Evolutionary conservation across 805 yeast species (phyloP).

Genomic region (Teunomyces panamensis): DNA sequence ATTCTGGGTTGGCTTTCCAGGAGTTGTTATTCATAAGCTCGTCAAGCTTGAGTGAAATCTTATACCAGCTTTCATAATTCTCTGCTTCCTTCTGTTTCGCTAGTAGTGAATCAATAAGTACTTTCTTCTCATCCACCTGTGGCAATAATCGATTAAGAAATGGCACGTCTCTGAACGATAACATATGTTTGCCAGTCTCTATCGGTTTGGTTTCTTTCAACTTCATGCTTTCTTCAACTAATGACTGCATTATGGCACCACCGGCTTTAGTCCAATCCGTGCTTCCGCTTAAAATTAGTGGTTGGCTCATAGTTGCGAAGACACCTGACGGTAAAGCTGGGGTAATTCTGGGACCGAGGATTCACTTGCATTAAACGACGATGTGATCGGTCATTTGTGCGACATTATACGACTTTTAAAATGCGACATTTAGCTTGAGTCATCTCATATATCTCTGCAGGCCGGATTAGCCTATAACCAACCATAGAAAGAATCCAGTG

Average conservation of each 20-base stretch:
- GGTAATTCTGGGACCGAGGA: conserved; percentile 3
- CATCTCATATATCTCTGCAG: not conserved
- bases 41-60: conserved; percentile 62
- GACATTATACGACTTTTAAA: not conserved
- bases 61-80: conserved; percentile 63
- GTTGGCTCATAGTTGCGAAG: not conserved
- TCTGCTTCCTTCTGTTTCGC: conserved; percentile 34
- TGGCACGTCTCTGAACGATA: conserved; percentile 10
- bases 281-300: not conserved
- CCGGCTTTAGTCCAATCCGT: not conserved
- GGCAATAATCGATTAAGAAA: conserved; percentile 19
- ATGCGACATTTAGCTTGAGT: not conserved
- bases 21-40: conserved; percentile 54
- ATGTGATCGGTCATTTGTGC: not conserved
- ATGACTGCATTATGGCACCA: not conserved
- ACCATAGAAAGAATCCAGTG: conserved; percentile 1
- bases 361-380: not conserved
- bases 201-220: not conserved
- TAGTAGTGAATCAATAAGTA: conserved; percentile 20
- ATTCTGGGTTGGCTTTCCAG: conserved; percentile 68
- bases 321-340: not conserved
- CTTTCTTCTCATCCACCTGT: conserved; percentile 19
- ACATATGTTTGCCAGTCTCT: not conserved
- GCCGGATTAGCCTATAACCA: not conserved
- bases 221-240: not conserved